These are phyloP conservation scores for Metschnikowia borealis DNA, from an alignment of 805 yeast species.

Conservation along the genomic window DNA sequence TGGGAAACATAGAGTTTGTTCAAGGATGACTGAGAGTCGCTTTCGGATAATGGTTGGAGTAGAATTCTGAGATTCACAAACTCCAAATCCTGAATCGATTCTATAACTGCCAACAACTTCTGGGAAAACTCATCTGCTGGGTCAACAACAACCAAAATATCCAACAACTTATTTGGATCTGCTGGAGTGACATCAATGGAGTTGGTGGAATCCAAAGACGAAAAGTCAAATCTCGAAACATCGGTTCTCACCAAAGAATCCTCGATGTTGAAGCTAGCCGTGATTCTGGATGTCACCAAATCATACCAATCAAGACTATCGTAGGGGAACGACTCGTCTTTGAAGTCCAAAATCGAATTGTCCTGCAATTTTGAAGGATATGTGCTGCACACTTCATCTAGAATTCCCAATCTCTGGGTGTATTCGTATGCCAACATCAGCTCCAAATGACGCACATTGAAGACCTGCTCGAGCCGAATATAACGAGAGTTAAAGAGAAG, in stretches of 20 bases:
- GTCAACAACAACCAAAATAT: slow-evolving; percentile 59
- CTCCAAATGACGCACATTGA: slow-evolving; percentile 26
- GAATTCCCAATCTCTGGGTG: slow-evolving; percentile 36
- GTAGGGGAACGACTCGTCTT: not conserved
- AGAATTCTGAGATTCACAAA: slow-evolving; percentile 52
- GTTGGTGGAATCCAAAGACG: slow-evolving; percentile 26
- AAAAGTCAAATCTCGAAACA: slow-evolving; percentile 47
- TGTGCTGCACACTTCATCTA: slow-evolving; percentile 26
- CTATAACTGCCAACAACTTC: slow-evolving; percentile 45
- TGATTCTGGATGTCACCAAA: slow-evolving; percentile 37
- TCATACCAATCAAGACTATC: slow-evolving; percentile 46
- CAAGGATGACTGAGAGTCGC: slow-evolving; percentile 40
- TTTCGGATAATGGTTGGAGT: slow-evolving; percentile 51
- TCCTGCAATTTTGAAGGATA: slow-evolving; percentile 24
- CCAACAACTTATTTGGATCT: slow-evolving; percentile 37
- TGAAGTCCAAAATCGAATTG: slow-evolving; percentile 16
- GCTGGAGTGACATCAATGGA: slow-evolving; percentile 22
- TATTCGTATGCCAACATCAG: slow-evolving; percentile 46
- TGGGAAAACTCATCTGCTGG: slow-evolving; percentile 74
- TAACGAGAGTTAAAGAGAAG: slow-evolving; percentile 55
- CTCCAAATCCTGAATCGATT: slow-evolving; percentile 38
- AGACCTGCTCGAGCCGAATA: slow-evolving; percentile 29
- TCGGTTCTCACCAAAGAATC: slow-evolving; percentile 38
- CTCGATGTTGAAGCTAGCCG: slow-evolving; percentile 42
- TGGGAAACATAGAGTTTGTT: slow-evolving; percentile 57